Percentiles rank a stretch among this genome's conserved stretches.
phyloP scores from a whole-genome alignment of 2,329 filamentous ascomycete species.

The Colletotrichum sp. region DNA sequence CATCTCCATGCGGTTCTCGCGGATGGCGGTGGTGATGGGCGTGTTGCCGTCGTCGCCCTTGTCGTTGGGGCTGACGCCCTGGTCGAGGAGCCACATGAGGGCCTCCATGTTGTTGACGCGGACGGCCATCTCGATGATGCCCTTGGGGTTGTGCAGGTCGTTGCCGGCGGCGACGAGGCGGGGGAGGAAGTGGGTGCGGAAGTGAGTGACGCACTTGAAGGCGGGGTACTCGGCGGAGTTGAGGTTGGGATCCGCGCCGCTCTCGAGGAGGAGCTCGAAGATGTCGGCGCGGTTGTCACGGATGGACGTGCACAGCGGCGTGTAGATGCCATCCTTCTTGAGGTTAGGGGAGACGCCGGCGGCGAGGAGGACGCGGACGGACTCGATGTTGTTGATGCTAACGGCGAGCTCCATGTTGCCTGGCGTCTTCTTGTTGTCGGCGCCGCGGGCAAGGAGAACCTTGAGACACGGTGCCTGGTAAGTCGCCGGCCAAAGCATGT shows the following conservation, averaged over 20 bases:
- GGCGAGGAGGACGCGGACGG: slow-evolving; percentile 61
- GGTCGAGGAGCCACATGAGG: slow-evolving; percentile 63
- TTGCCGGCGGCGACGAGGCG: slow-evolving; percentile 64
- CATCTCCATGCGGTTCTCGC: slow-evolving; percentile 62
- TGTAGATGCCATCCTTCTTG: slow-evolving; percentile 71
- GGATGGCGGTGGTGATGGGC: slow-evolving; percentile 69
- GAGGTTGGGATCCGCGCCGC: slow-evolving; percentile 67
- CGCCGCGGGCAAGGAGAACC: slow-evolving; percentile 63
- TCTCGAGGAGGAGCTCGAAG: slow-evolving; percentile 60
- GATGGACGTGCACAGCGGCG: slow-evolving; percentile 71
- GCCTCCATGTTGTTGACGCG: slow-evolving; percentile 66
- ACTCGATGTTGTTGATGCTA: slow-evolving; percentile 68
- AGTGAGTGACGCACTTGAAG: slow-evolving; percentile 73
- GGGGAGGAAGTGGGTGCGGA: slow-evolving; percentile 65
- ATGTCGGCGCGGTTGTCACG: slow-evolving; percentile 69
- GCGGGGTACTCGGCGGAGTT: slow-evolving; percentile 68
- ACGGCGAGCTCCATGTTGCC: slow-evolving; percentile 70
- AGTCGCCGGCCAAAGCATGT: slow-evolving; percentile 70
- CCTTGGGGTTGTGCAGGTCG: slow-evolving; percentile 63
- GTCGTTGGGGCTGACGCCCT: slow-evolving; percentile 66
- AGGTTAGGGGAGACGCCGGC: slow-evolving; percentile 65
- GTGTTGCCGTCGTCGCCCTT: slow-evolving; percentile 62
- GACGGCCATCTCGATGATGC: slow-evolving; percentile 70
- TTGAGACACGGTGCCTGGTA: slow-evolving; percentile 64
- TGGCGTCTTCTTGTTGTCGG: slow-evolving; percentile 63